phyloP scores from a whole-genome alignment of 2,329 filamentous ascomycete genomes.

The Xylariaceae sp. region DNA sequence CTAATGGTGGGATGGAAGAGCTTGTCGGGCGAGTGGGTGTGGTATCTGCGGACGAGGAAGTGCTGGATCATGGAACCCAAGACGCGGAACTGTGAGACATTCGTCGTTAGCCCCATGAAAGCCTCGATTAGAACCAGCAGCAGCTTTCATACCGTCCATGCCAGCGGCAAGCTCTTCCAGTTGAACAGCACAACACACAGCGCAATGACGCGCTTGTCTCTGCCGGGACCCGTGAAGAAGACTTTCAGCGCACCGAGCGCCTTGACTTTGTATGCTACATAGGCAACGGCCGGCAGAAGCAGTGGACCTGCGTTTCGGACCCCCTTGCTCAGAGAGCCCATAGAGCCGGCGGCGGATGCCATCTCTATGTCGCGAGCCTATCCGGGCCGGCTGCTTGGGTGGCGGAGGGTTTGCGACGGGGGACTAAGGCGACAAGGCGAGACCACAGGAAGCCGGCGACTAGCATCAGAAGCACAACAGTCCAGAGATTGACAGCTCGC shows the following conservation, averaged over 20 bases:
- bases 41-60: slow-evolving; percentile 40
- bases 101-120: too few relatives aligned
- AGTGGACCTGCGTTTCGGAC: slow-evolving; percentile 26
- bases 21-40: slow-evolving; percentile 48
- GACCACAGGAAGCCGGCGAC: slow-evolving; percentile 27
- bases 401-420: slow-evolving; percentile 3
- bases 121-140: too few relatives aligned
- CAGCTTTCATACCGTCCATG: slow-evolving; percentile 59
- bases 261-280: slow-evolving; percentile 38
- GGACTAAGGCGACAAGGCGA: slow-evolving; percentile 11
- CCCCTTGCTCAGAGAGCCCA: slow-evolving; percentile 10
- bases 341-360: slow-evolving; percentile 19
- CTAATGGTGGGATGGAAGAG: slow-evolving; percentile 68
- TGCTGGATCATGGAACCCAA: slow-evolving; percentile 50
- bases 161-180: slow-evolving; percentile 65
- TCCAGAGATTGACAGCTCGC: slow-evolving; percentile 35
- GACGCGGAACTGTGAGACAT: slow-evolving; percentile 50
- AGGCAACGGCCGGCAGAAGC: slow-evolving; percentile 37
- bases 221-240: slow-evolving; percentile 48
- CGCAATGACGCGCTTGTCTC: slow-evolving; percentile 44
- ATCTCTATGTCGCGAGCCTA: slow-evolving; percentile 11
- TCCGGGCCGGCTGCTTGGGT: neutral
- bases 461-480: slow-evolving; percentile 30
- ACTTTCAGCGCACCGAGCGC: slow-evolving; percentile 29
- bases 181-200: slow-evolving; percentile 55